A percentile compares a stretch with the other conserved stretches of the same genome.
These are phyloP conservation scores for Quambalaria eucalypti DNA, from an alignment of 1,284 basidiomycete species.

Conservation along the genomic window DNA sequence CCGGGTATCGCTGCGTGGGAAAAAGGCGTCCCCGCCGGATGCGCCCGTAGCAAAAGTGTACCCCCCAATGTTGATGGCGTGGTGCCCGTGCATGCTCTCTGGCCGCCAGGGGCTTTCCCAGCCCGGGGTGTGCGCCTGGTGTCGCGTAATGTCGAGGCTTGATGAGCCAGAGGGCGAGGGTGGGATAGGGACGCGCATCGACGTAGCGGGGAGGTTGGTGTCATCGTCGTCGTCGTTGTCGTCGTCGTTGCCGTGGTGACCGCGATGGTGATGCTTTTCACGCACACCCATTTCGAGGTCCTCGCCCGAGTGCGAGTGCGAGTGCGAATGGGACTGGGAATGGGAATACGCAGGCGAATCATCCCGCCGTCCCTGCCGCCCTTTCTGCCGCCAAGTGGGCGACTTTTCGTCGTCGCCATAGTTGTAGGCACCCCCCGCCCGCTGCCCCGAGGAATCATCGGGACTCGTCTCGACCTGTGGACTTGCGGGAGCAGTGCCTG, in stretches of 20 bases:
- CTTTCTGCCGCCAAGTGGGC: no score
- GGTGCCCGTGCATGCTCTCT: constrained; percentile 16
- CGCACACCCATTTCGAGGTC: no score
- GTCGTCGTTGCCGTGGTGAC: no score
- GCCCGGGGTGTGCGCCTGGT: constrained; percentile 36
- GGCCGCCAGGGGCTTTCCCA: constrained; percentile 41
- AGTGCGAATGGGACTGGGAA: no score
- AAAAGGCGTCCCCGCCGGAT: constrained; percentile 22
- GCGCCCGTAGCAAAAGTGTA: constrained; percentile 14
- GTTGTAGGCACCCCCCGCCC: no score
- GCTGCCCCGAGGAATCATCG: constrained; percentile 24
- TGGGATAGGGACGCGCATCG: constrained; percentile 4
- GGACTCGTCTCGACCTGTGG: constrained; percentile 13
- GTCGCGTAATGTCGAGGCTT: no score
- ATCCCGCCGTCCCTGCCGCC: no score
- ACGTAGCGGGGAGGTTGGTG: constrained; percentile 8
- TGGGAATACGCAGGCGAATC: no score
- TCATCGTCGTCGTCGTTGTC: no score
- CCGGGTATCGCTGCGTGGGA: constrained; percentile 24
- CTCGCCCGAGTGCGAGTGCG: no score
- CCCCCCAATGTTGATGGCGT: constrained; percentile 12
- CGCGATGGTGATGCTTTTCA: no score
- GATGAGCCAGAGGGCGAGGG: constrained; percentile 18
- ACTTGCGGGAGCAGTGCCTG: constrained; percentile 15
- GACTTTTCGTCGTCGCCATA: no score